Conservation (phyloP, 108 stramenopile genomes). For the Cyclotella distinguenda region DNA sequence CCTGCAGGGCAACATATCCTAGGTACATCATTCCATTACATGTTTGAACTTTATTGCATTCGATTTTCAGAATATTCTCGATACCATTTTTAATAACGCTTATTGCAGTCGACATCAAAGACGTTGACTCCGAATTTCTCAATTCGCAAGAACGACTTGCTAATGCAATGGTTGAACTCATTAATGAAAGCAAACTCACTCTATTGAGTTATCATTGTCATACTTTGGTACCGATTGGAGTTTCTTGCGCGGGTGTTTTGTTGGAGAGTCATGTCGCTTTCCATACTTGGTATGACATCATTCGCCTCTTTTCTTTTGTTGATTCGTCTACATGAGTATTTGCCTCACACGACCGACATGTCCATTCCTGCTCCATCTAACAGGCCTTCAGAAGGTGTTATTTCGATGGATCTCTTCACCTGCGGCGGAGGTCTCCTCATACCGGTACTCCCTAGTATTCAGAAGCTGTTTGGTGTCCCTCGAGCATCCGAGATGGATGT, state of each 20-base stretch:
- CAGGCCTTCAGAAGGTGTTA: conserved; percentile 63
- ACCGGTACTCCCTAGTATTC: conserved; percentile 57
- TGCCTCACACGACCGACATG: conserved; percentile 83
- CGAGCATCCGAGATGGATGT: background rate
- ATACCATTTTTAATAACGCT: no score
- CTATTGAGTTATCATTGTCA: conserved; percentile 75
- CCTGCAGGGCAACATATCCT: conserved; percentile 75
- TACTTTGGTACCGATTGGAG: conserved; percentile 66
- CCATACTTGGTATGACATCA: conserved; percentile 7
- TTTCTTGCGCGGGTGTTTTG: conserved; percentile 72
- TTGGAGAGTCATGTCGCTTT: conserved; percentile 54
- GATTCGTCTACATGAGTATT: background rate
- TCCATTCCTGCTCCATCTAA: no score
- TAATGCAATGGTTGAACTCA: conserved; percentile 62
- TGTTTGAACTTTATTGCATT: no score
- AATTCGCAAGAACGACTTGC: conserved; percentile 63
- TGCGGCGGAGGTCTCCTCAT: conserved; percentile 63
- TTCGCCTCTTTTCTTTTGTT: background rate
- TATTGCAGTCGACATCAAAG: conserved; percentile 67
- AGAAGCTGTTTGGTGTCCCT: conserved; percentile 60
- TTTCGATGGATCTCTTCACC: conserved; percentile 79
- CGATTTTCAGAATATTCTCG: no score
- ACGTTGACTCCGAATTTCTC: conserved; percentile 58
- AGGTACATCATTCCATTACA: no score
- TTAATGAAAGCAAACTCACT: conserved; percentile 54